phyloP scores from a whole-genome alignment of 2,329 filamentous ascomycete genomes.

The Neonectria punicea region DNA sequence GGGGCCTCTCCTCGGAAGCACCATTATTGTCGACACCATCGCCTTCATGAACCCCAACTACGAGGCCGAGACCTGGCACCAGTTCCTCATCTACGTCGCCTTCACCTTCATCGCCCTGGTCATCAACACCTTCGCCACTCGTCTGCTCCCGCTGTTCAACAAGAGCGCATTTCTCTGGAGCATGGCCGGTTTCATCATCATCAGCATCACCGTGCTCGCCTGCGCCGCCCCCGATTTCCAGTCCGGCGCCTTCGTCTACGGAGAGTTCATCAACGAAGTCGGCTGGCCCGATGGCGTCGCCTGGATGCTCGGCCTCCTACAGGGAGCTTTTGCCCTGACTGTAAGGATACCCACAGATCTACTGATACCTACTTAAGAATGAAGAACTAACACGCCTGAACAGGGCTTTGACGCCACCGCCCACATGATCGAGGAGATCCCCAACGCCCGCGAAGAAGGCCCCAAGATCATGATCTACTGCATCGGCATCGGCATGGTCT shows the following conservation, averaged over 20 bases:
- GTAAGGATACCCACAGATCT: slow-evolving; percentile 27
- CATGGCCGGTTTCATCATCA: slow-evolving; percentile 73
- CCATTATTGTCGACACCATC: slow-evolving; percentile 74
- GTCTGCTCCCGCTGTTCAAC: slow-evolving; percentile 71
- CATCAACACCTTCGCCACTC: slow-evolving; percentile 71
- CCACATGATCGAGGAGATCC: slow-evolving; percentile 68
- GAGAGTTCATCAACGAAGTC: slow-evolving; percentile 73
- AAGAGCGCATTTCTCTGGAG: slow-evolving; percentile 78
- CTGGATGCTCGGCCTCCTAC: slow-evolving; percentile 65
- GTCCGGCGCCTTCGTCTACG: slow-evolving; percentile 72
- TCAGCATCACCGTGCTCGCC: slow-evolving; percentile 75
- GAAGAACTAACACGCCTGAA: background rate
- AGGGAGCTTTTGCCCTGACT: slow-evolving; percentile 61
- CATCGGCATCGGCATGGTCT: slow-evolving; percentile 70
- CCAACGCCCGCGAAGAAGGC: slow-evolving; percentile 66
- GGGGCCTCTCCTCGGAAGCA: slow-evolving; percentile 73
- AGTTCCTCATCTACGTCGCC: slow-evolving; percentile 77
- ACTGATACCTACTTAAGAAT: too few relatives aligned
- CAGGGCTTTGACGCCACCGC: slow-evolving; percentile 49
- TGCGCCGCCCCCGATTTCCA: slow-evolving; percentile 74
- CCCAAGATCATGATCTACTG: slow-evolving; percentile 75
- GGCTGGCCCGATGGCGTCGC: slow-evolving; percentile 76
- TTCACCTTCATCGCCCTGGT: slow-evolving; percentile 70
- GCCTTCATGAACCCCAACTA: slow-evolving; percentile 69
- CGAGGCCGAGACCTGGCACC: slow-evolving; percentile 71